Evolutionary conservation across 805 yeast genomes (phyloP).

Genomic region (Wickerhamiella nectarea): DNA sequence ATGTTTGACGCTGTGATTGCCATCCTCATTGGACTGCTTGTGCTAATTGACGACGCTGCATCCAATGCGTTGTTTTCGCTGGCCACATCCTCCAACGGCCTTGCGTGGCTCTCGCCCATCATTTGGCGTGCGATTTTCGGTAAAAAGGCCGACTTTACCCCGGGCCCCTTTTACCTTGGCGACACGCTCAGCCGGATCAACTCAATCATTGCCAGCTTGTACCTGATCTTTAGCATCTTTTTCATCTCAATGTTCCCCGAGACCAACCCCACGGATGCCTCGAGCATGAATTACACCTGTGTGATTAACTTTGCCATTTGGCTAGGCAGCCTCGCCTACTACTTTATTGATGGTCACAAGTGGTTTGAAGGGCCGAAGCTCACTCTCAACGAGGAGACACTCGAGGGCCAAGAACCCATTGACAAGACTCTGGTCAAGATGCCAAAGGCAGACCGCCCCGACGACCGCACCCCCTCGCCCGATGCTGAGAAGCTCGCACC

Average conservation of each 20-base stretch:
- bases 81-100: constrained; percentile 45
- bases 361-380: constrained; percentile 31
- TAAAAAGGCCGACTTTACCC: constrained; percentile 33
- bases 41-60: constrained; percentile 45
- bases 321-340: constrained; percentile 40
- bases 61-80: constrained; percentile 57
- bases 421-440: constrained; percentile 1
- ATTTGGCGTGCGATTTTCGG: constrained; percentile 36
- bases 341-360: constrained; percentile 38
- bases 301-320: constrained; percentile 53
- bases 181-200: constrained; percentile 31
- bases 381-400: constrained; percentile 5
- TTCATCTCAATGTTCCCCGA: constrained; percentile 51
- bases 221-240: constrained; percentile 38
- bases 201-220: constrained; percentile 35
- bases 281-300: constrained; percentile 55
- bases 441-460: neutral
- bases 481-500: neutral
- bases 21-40: constrained; percentile 42
- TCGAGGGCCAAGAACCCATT: constrained; percentile 3
- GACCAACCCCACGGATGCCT: constrained; percentile 23
- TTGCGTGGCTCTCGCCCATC: constrained; percentile 53
- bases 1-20: constrained; percentile 38
- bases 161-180: constrained; percentile 60
- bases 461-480: neutral